Conservation (phyloP, 306 rosid genomes). For the Quercus variabilis region DNA sequence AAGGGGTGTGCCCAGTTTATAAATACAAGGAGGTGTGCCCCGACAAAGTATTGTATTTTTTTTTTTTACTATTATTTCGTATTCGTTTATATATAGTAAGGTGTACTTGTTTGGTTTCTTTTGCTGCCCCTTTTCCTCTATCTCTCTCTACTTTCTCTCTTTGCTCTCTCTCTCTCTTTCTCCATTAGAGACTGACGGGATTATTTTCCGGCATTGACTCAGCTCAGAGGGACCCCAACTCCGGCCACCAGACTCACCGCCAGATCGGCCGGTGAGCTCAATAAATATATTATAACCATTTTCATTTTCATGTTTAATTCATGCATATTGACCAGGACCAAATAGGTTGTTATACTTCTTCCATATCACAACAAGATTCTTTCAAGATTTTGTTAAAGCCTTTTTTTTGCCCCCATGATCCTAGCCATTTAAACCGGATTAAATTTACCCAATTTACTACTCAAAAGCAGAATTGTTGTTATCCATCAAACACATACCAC, state of each 20-base stretch:
- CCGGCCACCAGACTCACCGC: constrained; percentile 6
- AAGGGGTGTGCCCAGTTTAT: neutral
- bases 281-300: constrained; percentile 20
- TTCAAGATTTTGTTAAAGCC: constrained; percentile 21
- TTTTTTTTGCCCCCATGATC: constrained; percentile 29
- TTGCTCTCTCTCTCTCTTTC: constrained; percentile 1
- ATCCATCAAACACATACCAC: constrained; percentile 10
- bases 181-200: constrained; percentile 16
- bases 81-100: neutral
- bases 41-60: neutral
- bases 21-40: neutral
- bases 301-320: constrained; percentile 10
- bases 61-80: too few relatives aligned
- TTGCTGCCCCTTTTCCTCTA: constrained; percentile 2
- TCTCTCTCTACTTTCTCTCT: neutral
- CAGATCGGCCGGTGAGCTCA: constrained; percentile 50
- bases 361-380: constrained; percentile 40
- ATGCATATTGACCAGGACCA: constrained; percentile 19
- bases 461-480: constrained; percentile 20
- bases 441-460: constrained; percentile 29
- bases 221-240: constrained; percentile 17
- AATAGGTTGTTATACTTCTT: constrained; percentile 21
- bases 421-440: constrained; percentile 26
- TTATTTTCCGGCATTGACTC: constrained; percentile 50
- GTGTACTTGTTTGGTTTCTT: constrained; percentile 4